A percentile compares a stretch with the other conserved stretches of the same genome.
These are phyloP conservation scores for Saururus chinensis DNA, from an alignment of 164 flowering plant species.

Conservation along the genomic window DNA sequence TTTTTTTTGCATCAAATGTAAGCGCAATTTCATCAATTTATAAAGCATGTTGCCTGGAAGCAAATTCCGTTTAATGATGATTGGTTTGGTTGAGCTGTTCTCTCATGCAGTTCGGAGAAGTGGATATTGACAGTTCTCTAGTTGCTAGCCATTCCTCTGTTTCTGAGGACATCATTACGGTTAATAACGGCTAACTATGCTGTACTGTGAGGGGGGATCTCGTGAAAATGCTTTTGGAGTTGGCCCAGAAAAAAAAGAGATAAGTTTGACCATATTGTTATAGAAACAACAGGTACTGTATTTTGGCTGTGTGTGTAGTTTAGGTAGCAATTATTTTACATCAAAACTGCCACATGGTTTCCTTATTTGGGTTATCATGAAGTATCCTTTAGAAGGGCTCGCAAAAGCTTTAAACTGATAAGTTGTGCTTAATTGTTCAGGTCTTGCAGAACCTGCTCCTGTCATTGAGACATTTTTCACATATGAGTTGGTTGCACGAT, in stretches of 20 bases:
- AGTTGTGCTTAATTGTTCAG: constrained; percentile 24
- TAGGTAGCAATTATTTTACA: background rate
- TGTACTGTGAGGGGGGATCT: constrained; percentile 96
- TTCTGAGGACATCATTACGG: constrained; percentile 78
- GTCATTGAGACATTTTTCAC: constrained; percentile 86
- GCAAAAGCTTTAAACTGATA: background rate
- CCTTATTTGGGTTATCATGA: background rate
- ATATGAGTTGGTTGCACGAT: constrained; percentile 69
- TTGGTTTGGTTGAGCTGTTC: background rate
- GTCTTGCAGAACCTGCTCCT: constrained; percentile 98
- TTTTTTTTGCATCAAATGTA: background rate
- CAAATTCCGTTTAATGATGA: background rate
- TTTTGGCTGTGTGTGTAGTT: constrained; percentile 1
- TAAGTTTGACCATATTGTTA: constrained; percentile 88
- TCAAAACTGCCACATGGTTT: background rate
- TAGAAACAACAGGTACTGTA: constrained; percentile 84
- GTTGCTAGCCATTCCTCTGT: constrained; percentile 78
- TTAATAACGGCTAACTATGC: constrained; percentile 90
- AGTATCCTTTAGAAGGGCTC: background rate
- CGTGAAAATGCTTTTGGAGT: constrained; percentile 76
- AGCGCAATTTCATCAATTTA: background rate
- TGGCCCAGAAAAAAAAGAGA: constrained; percentile 63
- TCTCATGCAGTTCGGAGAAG: constrained; percentile 88
- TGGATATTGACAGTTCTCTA: constrained; percentile 91
- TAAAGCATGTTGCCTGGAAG: no score